These are phyloP conservation scores for Ampelomyces quisqualis DNA, from an alignment of 2,329 filamentous ascomycete species.

Conservation along the genomic window DNA sequence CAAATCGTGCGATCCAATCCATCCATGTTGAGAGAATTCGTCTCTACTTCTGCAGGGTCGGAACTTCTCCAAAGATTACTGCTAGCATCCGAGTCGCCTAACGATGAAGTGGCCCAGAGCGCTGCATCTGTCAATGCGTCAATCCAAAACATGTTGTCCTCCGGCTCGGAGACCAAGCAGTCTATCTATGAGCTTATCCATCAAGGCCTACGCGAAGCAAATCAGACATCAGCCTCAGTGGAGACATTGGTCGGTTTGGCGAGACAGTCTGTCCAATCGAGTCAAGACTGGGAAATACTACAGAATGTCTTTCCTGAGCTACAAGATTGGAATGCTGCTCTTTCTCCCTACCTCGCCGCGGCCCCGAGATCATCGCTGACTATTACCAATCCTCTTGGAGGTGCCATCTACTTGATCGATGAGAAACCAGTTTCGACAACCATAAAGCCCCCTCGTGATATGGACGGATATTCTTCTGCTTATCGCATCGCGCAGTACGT, in stretches of 20 bases:
- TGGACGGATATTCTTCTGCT: conserved; percentile 68
- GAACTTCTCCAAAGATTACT: conserved; percentile 55
- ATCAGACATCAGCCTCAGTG: conserved; percentile 49
- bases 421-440: conserved; percentile 19
- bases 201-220: conserved; percentile 52
- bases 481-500: conserved; percentile 75
- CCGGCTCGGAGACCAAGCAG: conserved; percentile 44
- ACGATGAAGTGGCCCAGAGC: conserved; percentile 53
- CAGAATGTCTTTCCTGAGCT: conserved; percentile 63
- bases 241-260: conserved; percentile 58
- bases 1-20: conserved; percentile 47
- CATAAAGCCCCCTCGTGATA: conserved; percentile 54
- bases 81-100: conserved; percentile 55
- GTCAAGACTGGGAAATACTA: conserved; percentile 28
- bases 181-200: conserved; percentile 56
- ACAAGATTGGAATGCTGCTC: conserved; percentile 64
- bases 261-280: conserved; percentile 48
- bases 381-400: conserved; percentile 71
- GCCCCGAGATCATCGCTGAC: conserved; percentile 65
- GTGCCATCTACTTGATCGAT: conserved; percentile 65
- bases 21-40: conserved; percentile 47
- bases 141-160: conserved; percentile 40
- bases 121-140: conserved; percentile 44
- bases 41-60: conserved; percentile 49
- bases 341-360: conserved; percentile 57